Evolutionary conservation across 2,329 filamentous ascomycete species (phyloP), one percentile per base, ranked within the genome.

Genomic region (Colletotrichum sp.): DNA sequence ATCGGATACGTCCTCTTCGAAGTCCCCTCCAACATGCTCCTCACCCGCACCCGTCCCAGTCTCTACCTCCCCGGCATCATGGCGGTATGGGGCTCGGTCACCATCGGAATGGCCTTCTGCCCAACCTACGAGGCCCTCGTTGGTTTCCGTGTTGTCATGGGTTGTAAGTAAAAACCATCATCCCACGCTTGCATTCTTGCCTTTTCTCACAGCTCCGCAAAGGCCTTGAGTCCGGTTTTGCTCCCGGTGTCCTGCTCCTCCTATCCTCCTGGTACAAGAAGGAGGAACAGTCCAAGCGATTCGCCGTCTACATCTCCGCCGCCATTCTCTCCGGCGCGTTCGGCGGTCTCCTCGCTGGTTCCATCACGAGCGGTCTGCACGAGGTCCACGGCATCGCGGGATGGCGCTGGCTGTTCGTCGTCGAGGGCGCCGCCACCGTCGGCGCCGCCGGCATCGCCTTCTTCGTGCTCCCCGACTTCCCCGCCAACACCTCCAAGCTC

Each of bases 401-500:
- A 8, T 90, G 88, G 87, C 83, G 85, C 32, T 90, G 88, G 90
- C 88, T 91, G 34, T 91, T 91, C 79, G 88, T 93, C 75, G 85
- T 93, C 44, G 91, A 93, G 83, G 93, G 93, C 6, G 86, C 94
- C 9, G 89, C 89, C 0, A 95, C 93, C 0, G 88, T 94, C 8
- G 12, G 95, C 0, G 94, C 82, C 15, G 93, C 93, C 5, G 80
- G 93, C 18, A 82, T 88, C 2, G 91, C 90, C 18, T 93, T 92
- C 82, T 93, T 92, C 89, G 89, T 93, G 82, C 92, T 95, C 3
- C 89, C 93, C 76, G 93, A 95, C 79, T 95, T 93, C 80, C 93
- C 93, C 0, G 92, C 93, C 76, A 88, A 91, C 72, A 92, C 92
- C 8, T 77, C 78, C 1, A 71, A 69, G 21, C 71, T 63, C 5